Evolutionary conservation across 2,329 filamentous ascomycete species (phyloP), one percentile per base, ranked within the genome.

Genomic region (Ophiostoma angusticollis): DNA sequence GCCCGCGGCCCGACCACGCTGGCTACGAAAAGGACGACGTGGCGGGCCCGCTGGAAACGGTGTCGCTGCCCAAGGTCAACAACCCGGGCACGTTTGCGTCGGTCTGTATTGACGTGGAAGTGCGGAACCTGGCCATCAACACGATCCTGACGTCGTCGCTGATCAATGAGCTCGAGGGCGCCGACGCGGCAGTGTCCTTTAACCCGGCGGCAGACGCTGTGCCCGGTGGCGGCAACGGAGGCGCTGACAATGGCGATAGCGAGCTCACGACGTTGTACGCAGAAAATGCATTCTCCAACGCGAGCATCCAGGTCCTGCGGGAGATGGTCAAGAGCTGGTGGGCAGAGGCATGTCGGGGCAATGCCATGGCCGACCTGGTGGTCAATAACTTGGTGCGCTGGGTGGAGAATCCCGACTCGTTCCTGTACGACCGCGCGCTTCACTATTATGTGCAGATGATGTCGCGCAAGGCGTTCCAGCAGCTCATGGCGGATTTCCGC

Each of bases 301-400:
- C 89, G 3, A 84, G 86, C 39, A 83, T 96, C 5, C 73, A 80
- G 6, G 91, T 98, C 1, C 68, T 99, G 4, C 80, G 91, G 12
- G 93, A 96, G 51, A 95, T 99, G 87, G 91, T 99, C 50, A 94
- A 95, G 58, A 75, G 84, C 3, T 99, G 93, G 93, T 98, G 91
- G 91, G 73, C 80, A 1, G 89, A 98, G 58, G 93, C 91, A 6
- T 91, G 84, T 55, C 78, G 76, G 45, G 85, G 86, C 27, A 93
- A 84, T 51, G 80, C 76, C 29, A 95, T 98, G 85, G 93, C 93
- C 1, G 91, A 98, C 59, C 78, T 96, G 39, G 85, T 99, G 68
- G 91, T 99, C 1, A 87, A 94, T 54, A 89, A 98, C 59, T 71
- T 99, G 5, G 85, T 98, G 16, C 82, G 93, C 47, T 99, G 93